Evolutionary conservation across 805 yeast species (phyloP), one percentile per base, ranked within the genome.

Genomic region (Helenozyma rhizophorensis): DNA sequence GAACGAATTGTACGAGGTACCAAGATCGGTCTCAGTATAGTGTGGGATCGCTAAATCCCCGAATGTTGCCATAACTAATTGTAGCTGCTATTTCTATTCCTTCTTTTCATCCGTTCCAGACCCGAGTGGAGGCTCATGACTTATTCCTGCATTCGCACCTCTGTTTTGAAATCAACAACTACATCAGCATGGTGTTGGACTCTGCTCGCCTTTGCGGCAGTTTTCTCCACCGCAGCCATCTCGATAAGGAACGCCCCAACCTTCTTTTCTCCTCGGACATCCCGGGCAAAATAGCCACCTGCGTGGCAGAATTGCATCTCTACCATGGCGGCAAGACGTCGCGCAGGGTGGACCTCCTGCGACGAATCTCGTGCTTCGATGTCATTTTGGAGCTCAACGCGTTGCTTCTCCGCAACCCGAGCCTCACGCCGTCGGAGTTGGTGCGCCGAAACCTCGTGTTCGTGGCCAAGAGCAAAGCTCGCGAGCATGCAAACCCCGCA

Each of bases 251-350:
- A 42, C 55, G 55, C 37, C 72, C 71, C 21, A 63, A 61, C 40
- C 55, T 63, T 32, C 44, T 65, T 14, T 62, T 60, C 37, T 53
- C 62, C 3, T 62, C 68, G 6, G 60, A 65, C 36, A 58, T 65
- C 9, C 54, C 56, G 1, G 47, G 45, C 17, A 51, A 53, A 30
- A 32, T 46, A 13, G 32, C 47, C 28, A 28, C 25, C 11, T 46
- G 48, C 18, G 50, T 57, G 15, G 34, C 43, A 8, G 42, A 44
- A 24, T 32, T 34, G 22, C 41, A 40, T 23, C 24, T 36, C 12
- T 41, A 31, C 33, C 40, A 21, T 15, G 41, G 37, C 21, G 47
- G 43, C 13, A 26, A 23, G 27, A 19, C 40, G 17, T 33, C 42
- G 32, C 25, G 42, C 36, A 28, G 27, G n/a, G 45, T 42, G 33